phyloP scores from a whole-genome alignment of 2,329 filamentous ascomycete species.

The Parafenestella ontariensis region DNA sequence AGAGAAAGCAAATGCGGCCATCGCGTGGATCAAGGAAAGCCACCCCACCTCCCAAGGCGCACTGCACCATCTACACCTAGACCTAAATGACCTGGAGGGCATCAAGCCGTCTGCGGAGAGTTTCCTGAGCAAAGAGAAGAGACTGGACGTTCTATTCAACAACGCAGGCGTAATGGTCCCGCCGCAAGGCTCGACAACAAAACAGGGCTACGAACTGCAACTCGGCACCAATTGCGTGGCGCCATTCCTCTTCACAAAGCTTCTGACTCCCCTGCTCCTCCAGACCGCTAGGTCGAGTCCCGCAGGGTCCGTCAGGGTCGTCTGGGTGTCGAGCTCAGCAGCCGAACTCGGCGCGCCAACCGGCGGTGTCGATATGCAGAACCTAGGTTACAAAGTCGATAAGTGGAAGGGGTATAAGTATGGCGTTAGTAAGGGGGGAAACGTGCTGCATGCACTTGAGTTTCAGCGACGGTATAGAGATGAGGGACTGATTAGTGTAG shows the following conservation, averaged over 20 bases:
- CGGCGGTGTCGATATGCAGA: constrained; percentile 24
- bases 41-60: constrained; percentile 29
- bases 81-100: constrained; percentile 53
- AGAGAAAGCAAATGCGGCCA: constrained; percentile 49
- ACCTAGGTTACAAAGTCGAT: constrained; percentile 22
- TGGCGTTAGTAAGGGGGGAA: constrained; percentile 34
- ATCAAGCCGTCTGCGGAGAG: constrained; percentile 45
- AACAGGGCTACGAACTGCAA: constrained; percentile 38
- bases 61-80: constrained; percentile 38
- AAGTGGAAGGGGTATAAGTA: constrained; percentile 21
- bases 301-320: constrained; percentile 41
- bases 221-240: constrained; percentile 53
- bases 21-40: constrained; percentile 50
- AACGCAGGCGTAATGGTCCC: constrained; percentile 46
- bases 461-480: constrained; percentile 19
- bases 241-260: constrained; percentile 50
- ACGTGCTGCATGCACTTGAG: constrained; percentile 35
- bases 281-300: constrained; percentile 35
- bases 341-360: constrained; percentile 15
- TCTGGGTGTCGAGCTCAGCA: constrained; percentile 37
- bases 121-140: constrained; percentile 49
- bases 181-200: constrained; percentile 28
- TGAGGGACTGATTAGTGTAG: constrained; percentile 30
- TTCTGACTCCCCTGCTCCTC: constrained; percentile 46
- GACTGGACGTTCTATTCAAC: constrained; percentile 53